Conservation (phyloP, 1,284 basidiomycete species). For the Irpex rosettiformis region DNA sequence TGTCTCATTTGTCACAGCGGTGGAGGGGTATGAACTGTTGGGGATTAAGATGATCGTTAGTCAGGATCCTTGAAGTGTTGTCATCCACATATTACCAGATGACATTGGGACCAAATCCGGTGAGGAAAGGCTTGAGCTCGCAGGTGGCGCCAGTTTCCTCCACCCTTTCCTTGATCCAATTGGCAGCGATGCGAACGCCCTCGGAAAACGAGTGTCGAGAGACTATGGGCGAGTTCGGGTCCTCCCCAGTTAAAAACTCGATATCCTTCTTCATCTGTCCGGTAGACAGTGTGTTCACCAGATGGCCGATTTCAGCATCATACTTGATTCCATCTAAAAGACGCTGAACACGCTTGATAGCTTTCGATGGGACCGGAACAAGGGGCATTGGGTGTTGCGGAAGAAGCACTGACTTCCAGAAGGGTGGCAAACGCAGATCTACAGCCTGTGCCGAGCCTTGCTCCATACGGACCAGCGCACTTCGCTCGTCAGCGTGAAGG, state of each 20-base stretch:
- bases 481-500: not conserved
- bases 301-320: constrained; percentile 53
- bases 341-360: constrained; percentile 44
- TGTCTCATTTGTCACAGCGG: constrained; percentile 49
- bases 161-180: constrained; percentile 71
- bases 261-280: constrained; percentile 67
- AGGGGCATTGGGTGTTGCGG: constrained; percentile 36
- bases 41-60: not conserved
- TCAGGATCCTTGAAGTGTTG: not conserved
- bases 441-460: constrained; percentile 15
- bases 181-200: constrained; percentile 66
- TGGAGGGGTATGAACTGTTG: constrained; percentile 50
- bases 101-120: constrained; percentile 80
- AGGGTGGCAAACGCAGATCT: constrained; percentile 27
- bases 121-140: constrained; percentile 58
- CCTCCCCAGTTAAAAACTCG: constrained; percentile 81
- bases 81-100: constrained; percentile 54
- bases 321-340: constrained; percentile 52
- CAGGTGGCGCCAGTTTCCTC: constrained; percentile 75
- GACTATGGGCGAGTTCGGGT: constrained; percentile 56
- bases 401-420: constrained; percentile 28
- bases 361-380: constrained; percentile 49
- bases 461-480: constrained; percentile 11
- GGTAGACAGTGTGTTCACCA: constrained; percentile 63
- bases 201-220: constrained; percentile 76